Percentiles rank a stretch among this genome's conserved stretches.
Conservation (phyloP, 805 yeast genomes). For the Wickerhamomyces chaumierensis region DNA sequence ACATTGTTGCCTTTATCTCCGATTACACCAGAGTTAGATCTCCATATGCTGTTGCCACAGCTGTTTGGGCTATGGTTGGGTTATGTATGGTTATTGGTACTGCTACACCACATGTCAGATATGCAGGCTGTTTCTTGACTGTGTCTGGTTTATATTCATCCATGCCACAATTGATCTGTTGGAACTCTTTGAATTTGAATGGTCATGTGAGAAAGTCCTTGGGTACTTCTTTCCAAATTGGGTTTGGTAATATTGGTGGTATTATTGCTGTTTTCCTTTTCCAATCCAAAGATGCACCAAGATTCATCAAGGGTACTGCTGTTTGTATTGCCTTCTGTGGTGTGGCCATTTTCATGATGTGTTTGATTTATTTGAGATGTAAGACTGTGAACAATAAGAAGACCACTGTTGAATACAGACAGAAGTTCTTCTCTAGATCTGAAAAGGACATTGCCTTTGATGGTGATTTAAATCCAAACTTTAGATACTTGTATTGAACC, state of each 20-base stretch:
- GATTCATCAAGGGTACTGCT: slow-evolving; percentile 27
- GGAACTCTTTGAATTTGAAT: slow-evolving; percentile 27
- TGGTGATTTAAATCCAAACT: slow-evolving; percentile 32
- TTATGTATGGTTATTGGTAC: slow-evolving; percentile 24
- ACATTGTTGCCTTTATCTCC: slow-evolving; percentile 47
- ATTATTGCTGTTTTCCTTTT: slow-evolving; percentile 28
- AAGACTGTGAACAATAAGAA: slow-evolving; percentile 25
- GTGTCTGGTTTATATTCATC: slow-evolving; percentile 27
- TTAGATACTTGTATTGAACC: slow-evolving; percentile 34
- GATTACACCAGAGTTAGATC: slow-evolving; percentile 41
- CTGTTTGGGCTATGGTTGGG: slow-evolving; percentile 22
- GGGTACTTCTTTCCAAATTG: slow-evolving; percentile 27
- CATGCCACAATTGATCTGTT: slow-evolving; percentile 26
- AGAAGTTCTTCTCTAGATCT: slow-evolving; percentile 20
- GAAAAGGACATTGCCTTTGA: slow-evolving; percentile 24
- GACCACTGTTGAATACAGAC: slow-evolving; percentile 20
- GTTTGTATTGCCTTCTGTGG: slow-evolving; percentile 32
- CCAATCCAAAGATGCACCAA: slow-evolving; percentile 27
- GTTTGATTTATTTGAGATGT: slow-evolving; percentile 22
- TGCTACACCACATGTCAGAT: slow-evolving; percentile 28
- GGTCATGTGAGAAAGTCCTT: slow-evolving; percentile 28
- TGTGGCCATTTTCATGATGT: slow-evolving; percentile 26
- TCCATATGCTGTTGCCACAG: slow-evolving; percentile 26
- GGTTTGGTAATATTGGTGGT: slow-evolving; percentile 30
- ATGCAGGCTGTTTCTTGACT: slow-evolving; percentile 27